Evolutionary conservation across 805 yeast genomes (phyloP).

Genomic region (Nakazawaea holstii): DNA sequence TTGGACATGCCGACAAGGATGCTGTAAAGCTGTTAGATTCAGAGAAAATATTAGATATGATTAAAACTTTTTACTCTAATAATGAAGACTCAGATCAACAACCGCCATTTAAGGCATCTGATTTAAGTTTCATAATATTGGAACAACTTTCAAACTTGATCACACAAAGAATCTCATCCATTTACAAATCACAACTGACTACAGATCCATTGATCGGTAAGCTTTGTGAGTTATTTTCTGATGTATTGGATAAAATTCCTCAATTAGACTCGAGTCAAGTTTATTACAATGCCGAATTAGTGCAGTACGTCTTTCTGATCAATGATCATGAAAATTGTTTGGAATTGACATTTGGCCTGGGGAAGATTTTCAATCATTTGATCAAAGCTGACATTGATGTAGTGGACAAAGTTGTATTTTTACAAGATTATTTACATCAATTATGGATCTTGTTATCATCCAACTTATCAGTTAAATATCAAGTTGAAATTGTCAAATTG

Average conservation of each 20-base stretch:
- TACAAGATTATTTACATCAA: constrained; percentile 35
- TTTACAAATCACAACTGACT: constrained; percentile 8
- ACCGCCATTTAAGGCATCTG: constrained; percentile 37
- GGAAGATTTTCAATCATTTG: constrained; percentile 33
- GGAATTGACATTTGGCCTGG: constrained; percentile 34
- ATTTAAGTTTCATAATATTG: constrained; percentile 37
- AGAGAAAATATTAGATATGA: constrained; percentile 18
- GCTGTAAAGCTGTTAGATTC: constrained; percentile 9
- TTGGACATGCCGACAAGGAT: constrained; percentile 33
- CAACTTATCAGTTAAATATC: constrained; percentile 43
- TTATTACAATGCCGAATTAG: background rate
- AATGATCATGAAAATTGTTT: constrained; percentile 10
- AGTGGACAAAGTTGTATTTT: constrained; percentile 29
- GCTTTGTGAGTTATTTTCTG: constrained; percentile 29
- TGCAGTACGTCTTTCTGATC: background rate
- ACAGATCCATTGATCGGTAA: constrained; percentile 21
- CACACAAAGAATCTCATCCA: constrained; percentile 14
- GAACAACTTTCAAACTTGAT: constrained; percentile 23
- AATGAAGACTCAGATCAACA: constrained; percentile 12
- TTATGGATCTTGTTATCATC: constrained; percentile 48
- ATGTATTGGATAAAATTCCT: constrained; percentile 42
- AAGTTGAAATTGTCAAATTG: constrained; percentile 64
- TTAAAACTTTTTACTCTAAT: constrained; percentile 28
- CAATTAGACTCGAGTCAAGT: constrained; percentile 16
- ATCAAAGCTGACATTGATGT: constrained; percentile 14